Base-by-base conservation (phyloP, 805 yeast genomes). In the Clavispora santaluciae region DNA sequence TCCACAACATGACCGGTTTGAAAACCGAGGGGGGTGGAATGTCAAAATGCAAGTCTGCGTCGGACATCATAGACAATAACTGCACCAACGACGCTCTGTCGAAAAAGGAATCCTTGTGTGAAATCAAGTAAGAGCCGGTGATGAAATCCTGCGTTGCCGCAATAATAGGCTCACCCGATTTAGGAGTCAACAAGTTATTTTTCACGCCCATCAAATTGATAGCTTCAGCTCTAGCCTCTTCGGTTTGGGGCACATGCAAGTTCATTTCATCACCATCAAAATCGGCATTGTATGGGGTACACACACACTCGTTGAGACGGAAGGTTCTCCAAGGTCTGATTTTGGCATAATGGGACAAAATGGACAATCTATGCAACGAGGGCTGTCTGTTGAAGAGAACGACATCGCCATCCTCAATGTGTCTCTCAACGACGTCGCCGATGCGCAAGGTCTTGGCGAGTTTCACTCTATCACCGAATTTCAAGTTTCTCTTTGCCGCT, bases 261-360 rank as follows among this genome's bases (percentile, higher is more conserved):
- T 93, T 93, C 99, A 93, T 93, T 64, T 93, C 99, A 67, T 93
- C 99, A 66, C 99, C 99, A 64, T 93, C 99, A 61, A 93, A 93
- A 76, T 93, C 99, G 29, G 99, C 99, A 63, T 95, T 95, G 67
- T 93, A 93, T 2, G 99, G 99, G 0, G 99, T 93, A 70, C 99
- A 93, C 8, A 93, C 99, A 83, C 99, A 93, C 65, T 93, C 98
- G 60, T 93, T 93, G 53, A 93, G 74, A 52, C 99, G 75, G 69
- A 93, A 87, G 2, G 99, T 93, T 68, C 99, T 77, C 98, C 98
- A 93, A 0, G 99, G 99, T 57, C 95, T 78, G 54, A 93, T 83
- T 59, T 88, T 90, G 35, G 96, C 99, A 64, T 83, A 90, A 71
- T 93, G 99, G 1, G 97, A 84, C 51, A 93, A 71, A 64, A 93